Evolutionary conservation across 1,284 basidiomycete genomes (phyloP), one percentile per base, ranked within the genome.

Genomic region (Ceratobasidium papillatum): DNA sequence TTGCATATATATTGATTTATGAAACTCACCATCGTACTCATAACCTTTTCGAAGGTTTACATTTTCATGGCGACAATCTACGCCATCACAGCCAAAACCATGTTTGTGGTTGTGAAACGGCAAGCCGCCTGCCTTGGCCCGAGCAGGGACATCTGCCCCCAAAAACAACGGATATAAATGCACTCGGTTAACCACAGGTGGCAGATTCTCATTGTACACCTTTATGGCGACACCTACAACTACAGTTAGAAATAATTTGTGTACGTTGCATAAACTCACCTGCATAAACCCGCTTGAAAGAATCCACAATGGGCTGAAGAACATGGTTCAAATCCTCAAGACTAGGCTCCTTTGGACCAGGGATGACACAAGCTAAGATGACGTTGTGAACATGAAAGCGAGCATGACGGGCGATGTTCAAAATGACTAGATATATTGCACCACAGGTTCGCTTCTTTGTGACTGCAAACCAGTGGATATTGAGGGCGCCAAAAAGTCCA

Each of bases 261-360:
- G 27, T 4, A 47, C 5, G 30, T 25, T 30, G 36, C 36, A 19
- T 11, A n/a, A 1, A 32, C 49, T 36, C 38, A 66, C 64, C 64
- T 12, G 64, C 64, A 52, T 66, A 66, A 1, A 66, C n/a, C 22
- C 36, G 14, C 41, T 56, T 49, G 34, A 69, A 75, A 1, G 30
- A 11, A n/a, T 62, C 45, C 38, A 75, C 63, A 27, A 79, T 49
- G 12, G 66, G 74, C 32, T 78, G 74, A 7, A 78, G 47, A 2
- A 77, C 62, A 19, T 63, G 47, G 61, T 78, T 79, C 5, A 79
- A 30, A 43, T 78, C 47, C 52, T 78, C 77, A 0, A 75, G 52
- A 3, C 72, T 75, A 5, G 78, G 78, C 56, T 79, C 78, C 2
- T 47, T 45, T 11, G 78, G 78, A 5, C 78, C 78, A 9, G 78